Conservation (phyloP, 2,329 filamentous ascomycete genomes). For the Aspergillus oerlinghausenensis region DNA sequence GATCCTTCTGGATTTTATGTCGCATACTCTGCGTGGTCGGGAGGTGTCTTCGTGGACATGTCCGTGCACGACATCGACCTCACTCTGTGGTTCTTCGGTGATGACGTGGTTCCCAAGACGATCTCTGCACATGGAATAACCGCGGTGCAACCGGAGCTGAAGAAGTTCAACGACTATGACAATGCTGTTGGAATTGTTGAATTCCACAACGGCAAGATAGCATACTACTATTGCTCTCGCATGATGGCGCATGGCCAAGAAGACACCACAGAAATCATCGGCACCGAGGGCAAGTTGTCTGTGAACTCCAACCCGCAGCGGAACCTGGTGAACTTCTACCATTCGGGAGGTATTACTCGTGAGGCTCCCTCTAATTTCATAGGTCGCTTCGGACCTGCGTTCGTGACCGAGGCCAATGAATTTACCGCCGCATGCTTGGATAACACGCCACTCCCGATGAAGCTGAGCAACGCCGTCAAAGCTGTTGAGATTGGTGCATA, state of each 20-base stretch:
- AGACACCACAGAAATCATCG: constrained; percentile 64
- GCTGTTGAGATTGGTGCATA: constrained; percentile 56
- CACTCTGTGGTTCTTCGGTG: constrained; percentile 59
- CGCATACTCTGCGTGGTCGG: constrained; percentile 59
- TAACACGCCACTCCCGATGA: constrained; percentile 51
- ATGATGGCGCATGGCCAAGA: constrained; percentile 68
- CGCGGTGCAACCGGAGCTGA: constrained; percentile 55
- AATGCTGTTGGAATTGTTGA: constrained; percentile 63
- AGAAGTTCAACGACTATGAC: constrained; percentile 56
- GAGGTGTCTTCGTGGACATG: constrained; percentile 68
- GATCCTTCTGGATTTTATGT: constrained; percentile 65
- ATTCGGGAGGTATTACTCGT: constrained; percentile 50
- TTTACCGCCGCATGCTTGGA: constrained; percentile 59
- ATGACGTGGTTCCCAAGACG: constrained; percentile 51
- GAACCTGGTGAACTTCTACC: constrained; percentile 55
- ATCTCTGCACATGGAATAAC: constrained; percentile 55
- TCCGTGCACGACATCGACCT: constrained; percentile 68
- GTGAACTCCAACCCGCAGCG: constrained; percentile 53
- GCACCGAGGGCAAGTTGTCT: constrained; percentile 59
- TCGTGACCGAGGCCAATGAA: constrained; percentile 61
- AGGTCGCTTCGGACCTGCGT: constrained; percentile 60
- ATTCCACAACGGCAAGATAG: constrained; percentile 60
- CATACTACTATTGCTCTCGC: constrained; percentile 58
- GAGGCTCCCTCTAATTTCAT: constrained; percentile 62
- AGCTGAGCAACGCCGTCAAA: constrained; percentile 54